These are phyloP conservation scores for Backusella australiensis DNA, from an alignment of 192 early-diverging fungal species.

Conservation along the genomic window DNA sequence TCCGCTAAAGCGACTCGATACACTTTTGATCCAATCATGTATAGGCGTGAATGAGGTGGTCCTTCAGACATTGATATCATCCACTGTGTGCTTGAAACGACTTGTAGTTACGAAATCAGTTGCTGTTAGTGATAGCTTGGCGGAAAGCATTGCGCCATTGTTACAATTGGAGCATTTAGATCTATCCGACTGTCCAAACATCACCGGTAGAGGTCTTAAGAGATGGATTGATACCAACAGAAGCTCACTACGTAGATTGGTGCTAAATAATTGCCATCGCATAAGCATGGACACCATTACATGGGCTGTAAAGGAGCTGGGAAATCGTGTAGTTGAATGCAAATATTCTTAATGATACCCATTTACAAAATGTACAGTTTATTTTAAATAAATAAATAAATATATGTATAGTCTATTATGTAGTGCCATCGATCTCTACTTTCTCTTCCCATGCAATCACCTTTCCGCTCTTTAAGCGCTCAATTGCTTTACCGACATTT, in stretches of 20 bases:
- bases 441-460: slow-evolving; percentile 21
- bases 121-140: background rate
- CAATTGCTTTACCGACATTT: slow-evolving; percentile 39
- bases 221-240: background rate
- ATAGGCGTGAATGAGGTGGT: background rate
- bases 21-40: background rate
- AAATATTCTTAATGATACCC: background rate
- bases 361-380: background rate
- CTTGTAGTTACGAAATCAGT: background rate
- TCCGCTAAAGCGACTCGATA: background rate
- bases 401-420: background rate
- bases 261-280: background rate
- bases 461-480: slow-evolving; percentile 35
- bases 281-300: background rate
- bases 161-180: background rate
- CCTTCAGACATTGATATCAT: background rate
- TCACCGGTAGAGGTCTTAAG: slow-evolving; percentile 14
- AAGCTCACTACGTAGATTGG: background rate
- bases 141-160: background rate
- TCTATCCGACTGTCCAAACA: background rate
- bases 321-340: background rate
- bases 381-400: background rate
- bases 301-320: background rate
- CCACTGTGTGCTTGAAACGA: background rate
- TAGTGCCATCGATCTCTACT: background rate